A percentile compares a stretch with the other conserved stretches of the same genome.
Evolutionary conservation across 2,329 filamentous ascomycete genomes (phyloP).

Genomic region (Colletotrichum orbiculare): DNA sequence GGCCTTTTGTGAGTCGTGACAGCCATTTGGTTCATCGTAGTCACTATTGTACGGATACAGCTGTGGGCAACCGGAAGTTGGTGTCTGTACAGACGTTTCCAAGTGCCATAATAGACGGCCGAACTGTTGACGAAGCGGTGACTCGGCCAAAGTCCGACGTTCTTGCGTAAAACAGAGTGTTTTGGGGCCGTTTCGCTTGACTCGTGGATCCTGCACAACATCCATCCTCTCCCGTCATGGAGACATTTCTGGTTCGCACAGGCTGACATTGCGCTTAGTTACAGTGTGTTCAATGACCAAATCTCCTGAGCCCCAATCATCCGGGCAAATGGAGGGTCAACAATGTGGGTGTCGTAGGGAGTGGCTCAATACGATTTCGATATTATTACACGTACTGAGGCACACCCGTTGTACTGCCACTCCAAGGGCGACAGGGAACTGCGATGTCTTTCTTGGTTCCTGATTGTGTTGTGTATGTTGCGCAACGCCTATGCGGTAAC

Average conservation of each 20-base stretch:
- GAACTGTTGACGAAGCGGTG: constrained; percentile 26
- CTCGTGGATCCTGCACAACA: constrained; percentile 50
- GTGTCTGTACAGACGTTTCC: neutral
- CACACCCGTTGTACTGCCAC: neutral
- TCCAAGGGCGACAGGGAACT: constrained; percentile 28
- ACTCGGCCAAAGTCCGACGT: constrained; percentile 35
- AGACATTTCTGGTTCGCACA: constrained; percentile 9
- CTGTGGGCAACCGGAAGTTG: too few relatives aligned
- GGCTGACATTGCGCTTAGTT: neutral
- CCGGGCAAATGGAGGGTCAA: constrained; percentile 7
- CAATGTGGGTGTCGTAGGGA: neutral
- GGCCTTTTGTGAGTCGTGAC: neutral
- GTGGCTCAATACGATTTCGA: constrained; percentile 13
- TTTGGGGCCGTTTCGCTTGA: constrained; percentile 45
- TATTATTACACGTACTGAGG: constrained; percentile 3
- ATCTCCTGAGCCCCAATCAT: neutral
- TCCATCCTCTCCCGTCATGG: constrained; percentile 35
- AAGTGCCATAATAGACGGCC: constrained; percentile 18
- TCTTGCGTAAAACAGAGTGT: constrained; percentile 22
- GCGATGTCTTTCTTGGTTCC: constrained; percentile 13
- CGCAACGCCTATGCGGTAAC: constrained; percentile 9
- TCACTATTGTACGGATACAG: too few relatives aligned
- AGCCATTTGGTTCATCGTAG: too few relatives aligned
- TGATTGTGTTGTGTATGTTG: constrained; percentile 10
- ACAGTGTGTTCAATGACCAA: too few relatives aligned